Evolutionary conservation across 1,284 basidiomycete genomes (phyloP).

Genomic region (Pyrrhoderma noxium): DNA sequence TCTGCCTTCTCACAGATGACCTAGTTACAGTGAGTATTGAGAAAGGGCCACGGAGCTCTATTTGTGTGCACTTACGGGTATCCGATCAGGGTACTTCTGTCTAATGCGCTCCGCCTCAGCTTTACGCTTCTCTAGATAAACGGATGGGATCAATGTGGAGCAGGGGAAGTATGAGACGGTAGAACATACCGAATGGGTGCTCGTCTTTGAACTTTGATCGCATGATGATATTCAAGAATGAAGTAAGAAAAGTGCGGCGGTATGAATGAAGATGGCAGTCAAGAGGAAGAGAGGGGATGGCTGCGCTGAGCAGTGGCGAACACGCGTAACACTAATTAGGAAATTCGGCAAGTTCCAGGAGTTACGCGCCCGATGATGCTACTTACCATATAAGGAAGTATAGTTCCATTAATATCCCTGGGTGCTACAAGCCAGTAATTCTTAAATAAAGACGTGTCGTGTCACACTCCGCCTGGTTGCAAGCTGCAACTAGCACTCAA

Average conservation of each 20-base stretch:
- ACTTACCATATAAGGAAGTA: slow-evolving; percentile 5
- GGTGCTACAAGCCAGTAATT: too few relatives aligned
- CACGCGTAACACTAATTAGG: slow-evolving; percentile 8
- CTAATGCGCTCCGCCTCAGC: slow-evolving; percentile 95
- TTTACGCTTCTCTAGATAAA: slow-evolving; percentile 86
- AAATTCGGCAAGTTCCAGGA: slow-evolving; percentile 2
- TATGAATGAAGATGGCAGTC: slow-evolving; percentile 13
- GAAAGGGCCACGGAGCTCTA: slow-evolving; percentile 8
- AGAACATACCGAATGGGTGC: slow-evolving; percentile 86
- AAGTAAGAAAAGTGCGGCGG: neutral
- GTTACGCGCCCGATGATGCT: neutral
- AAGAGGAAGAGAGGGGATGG: slow-evolving; percentile 11
- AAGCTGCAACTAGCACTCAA: neutral
- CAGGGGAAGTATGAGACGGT: slow-evolving; percentile 20
- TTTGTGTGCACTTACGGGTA: slow-evolving; percentile 60
- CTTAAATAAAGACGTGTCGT: too few relatives aligned
- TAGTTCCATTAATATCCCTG: slow-evolving; percentile 3
- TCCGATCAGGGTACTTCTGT: slow-evolving; percentile 98
- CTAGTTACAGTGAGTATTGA: slow-evolving; percentile 35
- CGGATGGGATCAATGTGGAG: slow-evolving; percentile 18
- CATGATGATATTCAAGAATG: slow-evolving; percentile 39
- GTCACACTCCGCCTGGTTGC: neutral
- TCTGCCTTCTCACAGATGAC: slow-evolving; percentile 99
- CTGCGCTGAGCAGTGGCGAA: slow-evolving; percentile 8
- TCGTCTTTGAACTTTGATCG: slow-evolving; percentile 99